Evolutionary conservation across 2,329 filamentous ascomycete genomes (phyloP).

Genomic region (Coniochaeta sp.): DNA sequence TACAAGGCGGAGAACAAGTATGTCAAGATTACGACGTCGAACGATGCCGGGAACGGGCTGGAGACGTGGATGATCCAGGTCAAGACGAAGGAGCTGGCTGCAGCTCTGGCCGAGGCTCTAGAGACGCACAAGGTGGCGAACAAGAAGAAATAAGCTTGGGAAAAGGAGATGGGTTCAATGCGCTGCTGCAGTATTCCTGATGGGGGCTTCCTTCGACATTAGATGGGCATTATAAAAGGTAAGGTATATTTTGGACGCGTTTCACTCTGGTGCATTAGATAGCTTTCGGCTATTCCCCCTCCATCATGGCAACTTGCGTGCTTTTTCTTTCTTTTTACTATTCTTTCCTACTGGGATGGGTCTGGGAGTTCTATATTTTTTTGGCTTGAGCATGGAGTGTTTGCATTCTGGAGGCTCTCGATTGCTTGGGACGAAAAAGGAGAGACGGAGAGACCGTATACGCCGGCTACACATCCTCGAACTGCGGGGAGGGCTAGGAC

Average conservation of each 20-base stretch:
- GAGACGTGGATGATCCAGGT: conserved; percentile 68
- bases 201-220: not conserved
- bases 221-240: not conserved
- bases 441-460: not conserved
- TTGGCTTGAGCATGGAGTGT: not conserved
- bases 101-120: conserved; percentile 41
- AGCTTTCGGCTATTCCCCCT: not conserved
- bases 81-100: conserved; percentile 54
- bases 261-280: not conserved
- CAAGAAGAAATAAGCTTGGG: conserved; percentile 30
- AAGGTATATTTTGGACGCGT: not conserved
- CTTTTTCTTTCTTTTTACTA: not conserved
- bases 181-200: not conserved
- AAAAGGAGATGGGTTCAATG: not conserved
- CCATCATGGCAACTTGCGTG: not conserved
- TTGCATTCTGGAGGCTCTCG: not conserved
- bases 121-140: conserved; percentile 50
- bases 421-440: not conserved
- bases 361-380: not conserved
- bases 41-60: conserved; percentile 49
- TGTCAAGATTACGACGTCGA: conserved; percentile 50
- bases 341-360: not conserved
- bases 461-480: not conserved
- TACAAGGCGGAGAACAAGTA: conserved; percentile 57
- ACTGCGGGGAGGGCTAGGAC: not conserved